These are phyloP conservation scores for Aegilops umbellulata DNA, from an alignment of 176 grass and related monocot genomes.

Conservation along the genomic window DNA sequence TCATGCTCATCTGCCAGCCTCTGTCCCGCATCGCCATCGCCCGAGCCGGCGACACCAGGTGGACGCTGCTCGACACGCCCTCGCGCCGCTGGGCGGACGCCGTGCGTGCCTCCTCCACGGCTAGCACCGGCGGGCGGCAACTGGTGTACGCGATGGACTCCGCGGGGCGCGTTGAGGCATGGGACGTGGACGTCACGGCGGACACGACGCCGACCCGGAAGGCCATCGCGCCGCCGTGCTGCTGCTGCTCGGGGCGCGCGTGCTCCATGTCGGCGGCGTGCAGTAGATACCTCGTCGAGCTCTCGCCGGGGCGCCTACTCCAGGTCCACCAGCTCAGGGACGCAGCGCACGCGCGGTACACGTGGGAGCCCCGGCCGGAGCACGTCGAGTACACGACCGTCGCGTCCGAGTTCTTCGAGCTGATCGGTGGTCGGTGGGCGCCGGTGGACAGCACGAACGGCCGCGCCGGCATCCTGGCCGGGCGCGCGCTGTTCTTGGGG, in stretches of 20 bases:
- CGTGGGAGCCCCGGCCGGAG: constrained; percentile 49
- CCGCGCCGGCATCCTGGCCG: neutral
- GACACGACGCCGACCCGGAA: neutral
- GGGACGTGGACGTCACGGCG: neutral
- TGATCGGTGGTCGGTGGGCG: neutral
- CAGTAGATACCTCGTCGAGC: constrained; percentile 60
- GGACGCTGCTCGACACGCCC: constrained; percentile 39
- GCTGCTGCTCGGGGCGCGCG: constrained; percentile 7
- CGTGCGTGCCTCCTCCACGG: neutral
- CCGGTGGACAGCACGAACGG: neutral
- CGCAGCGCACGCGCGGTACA: constrained; percentile 12
- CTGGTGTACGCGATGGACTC: constrained; percentile 37
- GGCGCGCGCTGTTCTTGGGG: constrained; percentile 49
- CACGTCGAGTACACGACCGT: constrained; percentile 49
- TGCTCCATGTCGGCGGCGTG: constrained; percentile 27
- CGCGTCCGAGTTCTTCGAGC: constrained; percentile 48
- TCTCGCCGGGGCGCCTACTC: constrained; percentile 38
- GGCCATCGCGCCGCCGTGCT: constrained; percentile 27
- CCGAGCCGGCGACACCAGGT: constrained; percentile 24
- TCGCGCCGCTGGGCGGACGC: constrained; percentile 44
- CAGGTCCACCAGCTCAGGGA: constrained; percentile 39
- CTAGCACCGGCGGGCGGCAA: neutral
- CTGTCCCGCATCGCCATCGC: constrained; percentile 44
- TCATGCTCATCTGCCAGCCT: constrained; percentile 56
- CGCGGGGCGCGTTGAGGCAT: constrained; percentile 34